phyloP scores from a whole-genome alignment of 495 filamentous ascomycete species.

The Neurospora tetrasperma region DNA sequence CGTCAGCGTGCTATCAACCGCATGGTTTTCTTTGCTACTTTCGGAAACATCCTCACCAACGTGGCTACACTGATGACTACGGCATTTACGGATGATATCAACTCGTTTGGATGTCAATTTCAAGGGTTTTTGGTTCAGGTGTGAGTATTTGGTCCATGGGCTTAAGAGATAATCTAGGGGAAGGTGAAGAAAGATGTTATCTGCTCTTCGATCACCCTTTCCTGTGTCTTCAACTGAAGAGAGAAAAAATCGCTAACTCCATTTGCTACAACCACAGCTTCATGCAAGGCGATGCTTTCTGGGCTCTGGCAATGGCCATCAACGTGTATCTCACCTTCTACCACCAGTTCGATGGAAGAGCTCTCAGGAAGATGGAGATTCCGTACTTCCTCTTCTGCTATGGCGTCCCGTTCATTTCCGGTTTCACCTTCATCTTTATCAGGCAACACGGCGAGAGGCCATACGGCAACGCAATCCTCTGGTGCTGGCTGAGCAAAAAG shows the following conservation, averaged over 20 bases:
- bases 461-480: conserved; percentile 71
- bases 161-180: neutral
- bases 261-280: conserved; percentile 42
- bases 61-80: conserved; percentile 65
- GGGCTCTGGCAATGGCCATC: conserved; percentile 76
- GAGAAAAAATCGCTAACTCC: neutral
- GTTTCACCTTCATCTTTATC: conserved; percentile 57
- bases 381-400: conserved; percentile 67
- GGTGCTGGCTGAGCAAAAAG: conserved; percentile 64
- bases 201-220: neutral
- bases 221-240: neutral
- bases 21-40: conserved; percentile 73
- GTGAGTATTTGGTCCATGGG: conserved; percentile 34
- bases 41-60: conserved; percentile 75
- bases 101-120: conserved; percentile 55
- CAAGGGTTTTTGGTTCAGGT: conserved; percentile 65
- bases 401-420: conserved; percentile 61
- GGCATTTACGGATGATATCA: conserved; percentile 35
- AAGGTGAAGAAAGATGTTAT: neutral
- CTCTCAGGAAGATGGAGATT: conserved; percentile 59
- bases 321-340: conserved; percentile 88
- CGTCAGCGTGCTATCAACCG: conserved; percentile 72
- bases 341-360: conserved; percentile 55
- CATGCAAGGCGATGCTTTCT: conserved; percentile 66
- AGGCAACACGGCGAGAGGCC: conserved; percentile 39